Evolutionary conservation across 495 filamentous ascomycete species (phyloP).

Genomic region (Aspergillus sclerotioniger): DNA sequence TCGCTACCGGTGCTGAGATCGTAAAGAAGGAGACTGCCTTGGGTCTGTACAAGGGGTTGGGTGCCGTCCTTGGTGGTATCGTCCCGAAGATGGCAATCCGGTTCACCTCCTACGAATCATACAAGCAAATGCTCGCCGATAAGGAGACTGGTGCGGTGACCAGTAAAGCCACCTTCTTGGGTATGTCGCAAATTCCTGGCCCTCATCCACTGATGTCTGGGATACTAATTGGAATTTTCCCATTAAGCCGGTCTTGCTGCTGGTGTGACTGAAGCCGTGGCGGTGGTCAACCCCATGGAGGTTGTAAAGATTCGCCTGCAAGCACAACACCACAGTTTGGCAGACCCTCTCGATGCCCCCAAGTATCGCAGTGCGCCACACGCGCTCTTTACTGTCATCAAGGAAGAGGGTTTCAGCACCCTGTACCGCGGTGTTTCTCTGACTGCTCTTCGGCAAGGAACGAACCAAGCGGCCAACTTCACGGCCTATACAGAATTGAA

Average conservation of each 20-base stretch:
- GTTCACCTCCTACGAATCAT: conserved; percentile 95
- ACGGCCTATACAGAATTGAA: conserved; percentile 96
- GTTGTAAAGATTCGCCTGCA: conserved; percentile 98
- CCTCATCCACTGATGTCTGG: neutral
- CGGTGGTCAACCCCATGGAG: conserved; percentile 97
- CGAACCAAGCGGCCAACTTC: conserved; percentile 98
- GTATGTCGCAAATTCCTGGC: conserved; percentile 38
- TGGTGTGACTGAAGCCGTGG: conserved; percentile 93
- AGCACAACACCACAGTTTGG: conserved; percentile 93
- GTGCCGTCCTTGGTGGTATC: conserved; percentile 93
- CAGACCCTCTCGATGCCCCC: conserved; percentile 84
- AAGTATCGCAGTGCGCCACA: conserved; percentile 98
- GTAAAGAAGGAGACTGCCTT: conserved; percentile 85
- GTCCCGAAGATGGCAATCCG: conserved; percentile 99
- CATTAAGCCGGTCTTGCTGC: conserved; percentile 77
- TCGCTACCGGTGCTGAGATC: conserved; percentile 83
- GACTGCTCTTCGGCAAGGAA: conserved; percentile 90
- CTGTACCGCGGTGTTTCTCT: conserved; percentile 91
- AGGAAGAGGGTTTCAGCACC: conserved; percentile 83
- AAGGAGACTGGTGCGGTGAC: conserved; percentile 65
- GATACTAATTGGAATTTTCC: neutral
- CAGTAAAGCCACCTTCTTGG: conserved; percentile 78
- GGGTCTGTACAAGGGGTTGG: conserved; percentile 94
- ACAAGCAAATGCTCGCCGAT: conserved; percentile 79
- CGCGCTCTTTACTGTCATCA: conserved; percentile 86